Evolutionary conservation across 2,329 filamentous ascomycete species (phyloP).

Genomic region (Phaeoacremonium minimum): DNA sequence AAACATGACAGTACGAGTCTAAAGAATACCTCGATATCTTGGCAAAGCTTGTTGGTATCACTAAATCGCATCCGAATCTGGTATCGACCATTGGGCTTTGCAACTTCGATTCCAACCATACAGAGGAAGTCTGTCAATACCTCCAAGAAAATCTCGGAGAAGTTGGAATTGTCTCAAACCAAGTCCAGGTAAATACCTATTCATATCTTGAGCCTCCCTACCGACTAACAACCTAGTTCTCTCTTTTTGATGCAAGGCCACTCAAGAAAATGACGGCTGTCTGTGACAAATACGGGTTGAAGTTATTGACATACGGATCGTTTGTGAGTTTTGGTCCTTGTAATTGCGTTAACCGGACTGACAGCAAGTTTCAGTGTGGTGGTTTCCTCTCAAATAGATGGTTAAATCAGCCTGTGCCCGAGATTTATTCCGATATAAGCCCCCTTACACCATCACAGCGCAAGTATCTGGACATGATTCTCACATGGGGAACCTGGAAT

Average conservation of each 20-base stretch:
- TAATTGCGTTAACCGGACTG: conserved; percentile 1
- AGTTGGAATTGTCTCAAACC: conserved; percentile 25
- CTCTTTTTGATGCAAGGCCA: conserved; percentile 24
- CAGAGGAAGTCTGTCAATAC: conserved; percentile 24
- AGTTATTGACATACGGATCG: conserved; percentile 26
- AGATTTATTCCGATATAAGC: conserved; percentile 21
- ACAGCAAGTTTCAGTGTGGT: conserved; percentile 16
- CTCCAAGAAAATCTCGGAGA: conserved; percentile 18
- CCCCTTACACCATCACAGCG: conserved; percentile 28
- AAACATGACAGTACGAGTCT: conserved; percentile 19
- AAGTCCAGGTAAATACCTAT: conserved; percentile 22
- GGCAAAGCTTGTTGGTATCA: conserved; percentile 20
- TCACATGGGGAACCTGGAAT: conserved; percentile 21
- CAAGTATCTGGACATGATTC: conserved; percentile 27
- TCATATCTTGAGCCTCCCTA: not conserved
- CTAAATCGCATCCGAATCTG: conserved; percentile 18
- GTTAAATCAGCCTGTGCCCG: conserved; percentile 21
- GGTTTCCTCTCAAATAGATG: conserved; percentile 28
- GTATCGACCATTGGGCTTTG: conserved; percentile 25
- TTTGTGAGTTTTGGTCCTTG: conserved; percentile 17
- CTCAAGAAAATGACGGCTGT: conserved; percentile 19
- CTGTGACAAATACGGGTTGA: conserved; percentile 21
- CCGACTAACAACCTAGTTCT: conserved; percentile 18
- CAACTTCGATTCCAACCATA: conserved; percentile 27
- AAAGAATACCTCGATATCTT: conserved; percentile 28